phyloP scores from a whole-genome alignment of 108 stramenopile genomes.

The Mediolabrus comicus region DNA sequence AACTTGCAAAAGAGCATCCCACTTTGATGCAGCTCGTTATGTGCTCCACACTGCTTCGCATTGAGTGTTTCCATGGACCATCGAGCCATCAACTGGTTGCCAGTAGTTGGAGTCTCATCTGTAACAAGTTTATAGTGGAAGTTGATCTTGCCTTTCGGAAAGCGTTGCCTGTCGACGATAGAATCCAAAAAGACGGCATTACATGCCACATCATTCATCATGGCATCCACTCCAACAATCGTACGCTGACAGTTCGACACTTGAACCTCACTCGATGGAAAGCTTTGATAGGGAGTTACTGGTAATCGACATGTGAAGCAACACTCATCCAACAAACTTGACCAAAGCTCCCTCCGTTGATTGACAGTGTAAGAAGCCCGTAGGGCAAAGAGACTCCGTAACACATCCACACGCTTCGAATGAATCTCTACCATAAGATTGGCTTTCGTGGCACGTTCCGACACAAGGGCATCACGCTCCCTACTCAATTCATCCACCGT shows the following conservation, averaged over 20 bases:
- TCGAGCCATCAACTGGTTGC: slow-evolving; percentile 92
- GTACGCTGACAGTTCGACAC: slow-evolving; percentile 89
- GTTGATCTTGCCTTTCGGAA: slow-evolving; percentile 70
- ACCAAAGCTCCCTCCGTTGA: slow-evolving; percentile 79
- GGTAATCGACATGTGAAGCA: slow-evolving; percentile 82
- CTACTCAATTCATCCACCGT: slow-evolving; percentile 88
- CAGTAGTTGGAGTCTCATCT: slow-evolving; percentile 88
- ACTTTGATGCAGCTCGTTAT: slow-evolving; percentile 79
- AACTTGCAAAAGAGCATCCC: slow-evolving; percentile 96
- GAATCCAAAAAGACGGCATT: slow-evolving; percentile 81
- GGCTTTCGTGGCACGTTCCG: slow-evolving; percentile 75
- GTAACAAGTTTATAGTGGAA: slow-evolving; percentile 88
- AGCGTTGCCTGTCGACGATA: slow-evolving; percentile 72
- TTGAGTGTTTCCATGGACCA: slow-evolving; percentile 91
- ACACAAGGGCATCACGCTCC: slow-evolving; percentile 76
- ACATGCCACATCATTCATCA: slow-evolving; percentile 92
- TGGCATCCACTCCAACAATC: slow-evolving; percentile 90
- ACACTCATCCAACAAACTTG: slow-evolving; percentile 86
- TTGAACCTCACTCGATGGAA: slow-evolving; percentile 90
- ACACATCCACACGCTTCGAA: slow-evolving; percentile 83
- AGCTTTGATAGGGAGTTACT: slow-evolving; percentile 93
- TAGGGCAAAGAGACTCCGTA: slow-evolving; percentile 80
- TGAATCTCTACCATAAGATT: slow-evolving; percentile 77
- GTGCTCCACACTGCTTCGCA: slow-evolving; percentile 81
- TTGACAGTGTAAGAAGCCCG: slow-evolving; percentile 58